Conservation (phyloP, 2,329 filamentous ascomycete species). For the Tolypocladium tropicale region DNA sequence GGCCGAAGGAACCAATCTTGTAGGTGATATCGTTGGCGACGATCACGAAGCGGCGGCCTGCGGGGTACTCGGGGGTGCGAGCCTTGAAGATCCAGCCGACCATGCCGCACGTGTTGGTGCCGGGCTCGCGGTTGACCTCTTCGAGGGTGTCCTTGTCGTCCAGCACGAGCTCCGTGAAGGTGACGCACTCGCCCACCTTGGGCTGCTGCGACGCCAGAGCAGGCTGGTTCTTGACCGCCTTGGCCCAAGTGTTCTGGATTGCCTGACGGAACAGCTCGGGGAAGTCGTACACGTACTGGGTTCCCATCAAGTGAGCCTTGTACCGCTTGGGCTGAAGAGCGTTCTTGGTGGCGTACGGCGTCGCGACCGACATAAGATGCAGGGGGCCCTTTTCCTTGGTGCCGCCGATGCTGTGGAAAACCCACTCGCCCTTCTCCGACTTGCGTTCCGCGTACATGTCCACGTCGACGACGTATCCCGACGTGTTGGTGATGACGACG, state of each 20-base stretch:
- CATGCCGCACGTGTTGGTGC: slow-evolving; percentile 95
- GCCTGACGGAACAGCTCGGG: slow-evolving; percentile 98
- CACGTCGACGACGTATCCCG: slow-evolving; percentile 93
- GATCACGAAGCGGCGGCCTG: slow-evolving; percentile 85
- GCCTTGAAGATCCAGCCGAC: slow-evolving; percentile 96
- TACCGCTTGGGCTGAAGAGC: slow-evolving; percentile 98
- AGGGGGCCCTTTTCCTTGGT: slow-evolving; percentile 92
- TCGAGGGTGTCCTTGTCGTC: slow-evolving; percentile 88
- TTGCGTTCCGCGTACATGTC: slow-evolving; percentile 97
- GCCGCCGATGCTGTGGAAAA: slow-evolving; percentile 95
- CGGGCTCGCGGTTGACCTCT: slow-evolving; percentile 89
- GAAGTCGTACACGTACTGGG: slow-evolving; percentile 99
- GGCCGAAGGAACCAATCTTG: slow-evolving; percentile 97
- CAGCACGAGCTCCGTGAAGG: slow-evolving; percentile 87
- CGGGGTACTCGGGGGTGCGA: slow-evolving; percentile 89
- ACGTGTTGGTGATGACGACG: slow-evolving; percentile 96
- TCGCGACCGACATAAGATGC: slow-evolving; percentile 83
- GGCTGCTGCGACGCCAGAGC: slow-evolving; percentile 72
- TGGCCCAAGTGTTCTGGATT: slow-evolving; percentile 88
- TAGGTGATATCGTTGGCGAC: slow-evolving; percentile 99
- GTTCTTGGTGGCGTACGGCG: slow-evolving; percentile 95
- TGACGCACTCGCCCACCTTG: slow-evolving; percentile 78
- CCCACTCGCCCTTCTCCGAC: slow-evolving; percentile 95
- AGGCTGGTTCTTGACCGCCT: slow-evolving; percentile 63
- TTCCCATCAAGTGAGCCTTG: slow-evolving; percentile 98